Evolutionary conservation across 1,284 basidiomycete species (phyloP).

Genomic region (Phaffia rhodozyma): DNA sequence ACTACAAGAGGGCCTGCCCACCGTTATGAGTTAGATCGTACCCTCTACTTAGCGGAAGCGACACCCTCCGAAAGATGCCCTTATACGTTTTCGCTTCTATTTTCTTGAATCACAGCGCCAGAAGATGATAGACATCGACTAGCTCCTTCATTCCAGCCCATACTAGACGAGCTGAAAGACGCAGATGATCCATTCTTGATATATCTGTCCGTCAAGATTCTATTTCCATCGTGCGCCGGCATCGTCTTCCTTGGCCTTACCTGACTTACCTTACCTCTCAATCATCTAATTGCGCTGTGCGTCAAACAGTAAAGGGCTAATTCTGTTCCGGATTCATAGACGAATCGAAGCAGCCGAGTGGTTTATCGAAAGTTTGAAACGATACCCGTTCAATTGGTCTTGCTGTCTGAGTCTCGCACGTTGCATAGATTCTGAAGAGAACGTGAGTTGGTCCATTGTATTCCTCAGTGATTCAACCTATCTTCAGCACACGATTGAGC

Average conservation of each 20-base stretch:
- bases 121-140: conserved; percentile 53
- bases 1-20: conserved; percentile 35
- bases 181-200: conserved; percentile 66
- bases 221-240: background rate
- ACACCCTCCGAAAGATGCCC: background rate
- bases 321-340: conserved; percentile 62
- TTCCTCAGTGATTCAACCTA: background rate
- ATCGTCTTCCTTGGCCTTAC: background rate
- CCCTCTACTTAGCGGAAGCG: background rate
- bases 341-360: conserved; percentile 77
- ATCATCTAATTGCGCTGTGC: conserved; percentile 11
- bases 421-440: conserved; percentile 76
- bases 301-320: conserved; percentile 54
- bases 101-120: conserved; percentile 42
- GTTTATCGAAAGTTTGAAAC: conserved; percentile 61
- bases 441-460: conserved; percentile 44
- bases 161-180: conserved; percentile 50
- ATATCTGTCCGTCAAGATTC: conserved; percentile 52
- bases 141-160: conserved; percentile 51
- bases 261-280: background rate
- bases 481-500: background rate
- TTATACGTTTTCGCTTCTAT: conserved; percentile 1
- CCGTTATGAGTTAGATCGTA: conserved; percentile 26
- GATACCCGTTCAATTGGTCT: conserved; percentile 93
- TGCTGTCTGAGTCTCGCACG: conserved; percentile 72